Percentiles rank a stretch among this genome's conserved stretches.
Conservation (phyloP, 2,329 filamentous ascomycete genomes). For the Hypocreales sp. region DNA sequence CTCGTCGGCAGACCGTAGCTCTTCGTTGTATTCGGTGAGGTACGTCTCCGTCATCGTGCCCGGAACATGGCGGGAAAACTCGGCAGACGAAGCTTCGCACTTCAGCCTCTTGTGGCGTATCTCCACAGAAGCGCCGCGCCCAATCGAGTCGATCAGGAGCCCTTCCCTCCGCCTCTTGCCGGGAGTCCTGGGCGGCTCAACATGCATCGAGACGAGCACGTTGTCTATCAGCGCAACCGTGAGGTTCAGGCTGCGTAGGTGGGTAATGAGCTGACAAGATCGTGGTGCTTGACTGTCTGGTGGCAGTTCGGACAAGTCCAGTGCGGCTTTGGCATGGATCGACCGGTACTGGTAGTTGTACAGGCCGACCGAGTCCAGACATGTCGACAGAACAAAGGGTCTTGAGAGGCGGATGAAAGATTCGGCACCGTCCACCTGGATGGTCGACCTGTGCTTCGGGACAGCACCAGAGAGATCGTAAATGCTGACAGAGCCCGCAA, state of each 20-base stretch:
- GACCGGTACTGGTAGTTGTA: constrained; percentile 57
- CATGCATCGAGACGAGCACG: constrained; percentile 51
- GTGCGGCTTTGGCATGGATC: constrained; percentile 32
- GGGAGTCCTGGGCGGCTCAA: constrained; percentile 44
- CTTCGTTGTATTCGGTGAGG: constrained; percentile 25
- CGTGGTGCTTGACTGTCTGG: constrained; percentile 17
- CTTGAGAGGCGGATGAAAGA: constrained; percentile 54
- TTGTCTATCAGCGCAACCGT: constrained; percentile 49
- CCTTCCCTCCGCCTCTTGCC: constrained; percentile 42
- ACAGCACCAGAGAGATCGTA: constrained; percentile 49
- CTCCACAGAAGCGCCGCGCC: constrained; percentile 38
- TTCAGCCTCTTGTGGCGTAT: constrained; percentile 17
- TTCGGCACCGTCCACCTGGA: constrained; percentile 33
- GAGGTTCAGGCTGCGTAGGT: constrained; percentile 51
- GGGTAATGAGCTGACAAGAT: constrained; percentile 34
- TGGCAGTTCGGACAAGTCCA: constrained; percentile 27
- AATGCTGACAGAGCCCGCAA: constrained; percentile 35
- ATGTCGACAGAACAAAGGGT: constrained; percentile 49
- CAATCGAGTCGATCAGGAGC: constrained; percentile 58
- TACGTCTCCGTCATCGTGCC: constrained; percentile 36
- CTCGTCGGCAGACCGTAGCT: constrained; percentile 30
- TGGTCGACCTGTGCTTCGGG: constrained; percentile 41
- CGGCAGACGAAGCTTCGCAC: constrained; percentile 13
- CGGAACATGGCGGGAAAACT: constrained; percentile 23
- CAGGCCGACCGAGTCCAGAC: constrained; percentile 37